A percentile compares a stretch with the other conserved stretches of the same genome.
Evolutionary conservation across 768 basidiomycete genomes (phyloP).

Genomic region (Mycena chlorophos): DNA sequence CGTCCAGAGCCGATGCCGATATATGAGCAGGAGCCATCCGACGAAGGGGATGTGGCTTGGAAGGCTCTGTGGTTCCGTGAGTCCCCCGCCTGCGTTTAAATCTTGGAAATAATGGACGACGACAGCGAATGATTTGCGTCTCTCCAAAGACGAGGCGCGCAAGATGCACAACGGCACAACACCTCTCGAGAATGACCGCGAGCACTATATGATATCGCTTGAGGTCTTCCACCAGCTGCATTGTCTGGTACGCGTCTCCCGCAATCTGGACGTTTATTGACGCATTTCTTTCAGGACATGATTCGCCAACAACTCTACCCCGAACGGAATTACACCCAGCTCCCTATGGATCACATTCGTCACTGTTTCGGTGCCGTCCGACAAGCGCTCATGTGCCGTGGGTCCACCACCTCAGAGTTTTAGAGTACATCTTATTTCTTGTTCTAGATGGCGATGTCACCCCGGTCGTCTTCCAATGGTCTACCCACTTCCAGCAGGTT

Average conservation of each 20-base stretch:
- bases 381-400: conserved; percentile 27
- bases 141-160: conserved; percentile 24
- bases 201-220: conserved; percentile 25
- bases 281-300: conserved; percentile 17
- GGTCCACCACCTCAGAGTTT: not conserved
- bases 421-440: not conserved
- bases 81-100: not conserved
- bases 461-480: conserved; percentile 19
- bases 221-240: conserved; percentile 33
- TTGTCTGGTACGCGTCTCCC: conserved; percentile 27
- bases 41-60: conserved; percentile 29
- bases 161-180: conserved; percentile 27
- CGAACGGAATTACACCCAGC: conserved; percentile 23
- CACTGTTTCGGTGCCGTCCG: conserved; percentile 30
- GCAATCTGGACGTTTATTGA: not conserved
- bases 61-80: conserved; percentile 25
- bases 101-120: not conserved
- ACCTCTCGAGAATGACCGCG: conserved; percentile 26
- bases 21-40: conserved; percentile 10
- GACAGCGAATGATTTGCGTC: conserved; percentile 13
- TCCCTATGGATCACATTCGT: not conserved
- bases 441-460: conserved; percentile 21
- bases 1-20: conserved; percentile 16
- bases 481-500: not conserved
- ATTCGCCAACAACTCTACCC: conserved; percentile 23